phyloP scores from a whole-genome alignment of 257 asterid genomes.

The Euphrasia confusa region DNA sequence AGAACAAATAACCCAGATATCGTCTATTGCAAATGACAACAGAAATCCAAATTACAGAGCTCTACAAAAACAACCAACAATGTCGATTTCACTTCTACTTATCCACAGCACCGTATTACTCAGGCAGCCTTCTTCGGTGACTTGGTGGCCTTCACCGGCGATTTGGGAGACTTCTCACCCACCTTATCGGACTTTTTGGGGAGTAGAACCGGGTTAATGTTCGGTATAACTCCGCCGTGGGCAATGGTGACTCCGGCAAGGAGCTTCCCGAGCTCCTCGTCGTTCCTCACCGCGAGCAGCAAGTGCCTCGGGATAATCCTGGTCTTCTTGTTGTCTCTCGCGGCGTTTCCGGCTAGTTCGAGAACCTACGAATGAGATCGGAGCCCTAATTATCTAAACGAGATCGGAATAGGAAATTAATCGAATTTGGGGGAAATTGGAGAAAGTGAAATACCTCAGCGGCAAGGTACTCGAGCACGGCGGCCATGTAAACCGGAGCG shows the following conservation, averaged over 20 bases:
- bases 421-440: no score
- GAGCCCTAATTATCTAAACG: neutral
- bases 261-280: slow-evolving; percentile 46
- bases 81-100: no score
- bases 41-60: no score
- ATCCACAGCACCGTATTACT: no score
- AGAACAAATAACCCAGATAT: no score
- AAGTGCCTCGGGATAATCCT: slow-evolving; percentile 48
- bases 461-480: slow-evolving; percentile 46
- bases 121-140: no score
- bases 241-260: slow-evolving; percentile 50
- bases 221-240: slow-evolving; percentile 50
- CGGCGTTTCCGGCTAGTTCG: slow-evolving; percentile 56
- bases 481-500: slow-evolving; percentile 52
- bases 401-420: neutral
- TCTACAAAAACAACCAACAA: no score
- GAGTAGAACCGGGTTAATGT: slow-evolving; percentile 45
- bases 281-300: slow-evolving; percentile 46
- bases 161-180: no score
- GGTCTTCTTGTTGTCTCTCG: slow-evolving; percentile 48
- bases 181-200: slow-evolving; percentile 34
- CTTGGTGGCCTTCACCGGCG: no score
- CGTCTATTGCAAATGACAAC: no score
- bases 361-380: slow-evolving; percentile 27
- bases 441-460: slow-evolving; percentile 30